Evolutionary conservation across 176 grass and related monocot species (phyloP).

Genomic region (Bothriochloa decipiens): DNA sequence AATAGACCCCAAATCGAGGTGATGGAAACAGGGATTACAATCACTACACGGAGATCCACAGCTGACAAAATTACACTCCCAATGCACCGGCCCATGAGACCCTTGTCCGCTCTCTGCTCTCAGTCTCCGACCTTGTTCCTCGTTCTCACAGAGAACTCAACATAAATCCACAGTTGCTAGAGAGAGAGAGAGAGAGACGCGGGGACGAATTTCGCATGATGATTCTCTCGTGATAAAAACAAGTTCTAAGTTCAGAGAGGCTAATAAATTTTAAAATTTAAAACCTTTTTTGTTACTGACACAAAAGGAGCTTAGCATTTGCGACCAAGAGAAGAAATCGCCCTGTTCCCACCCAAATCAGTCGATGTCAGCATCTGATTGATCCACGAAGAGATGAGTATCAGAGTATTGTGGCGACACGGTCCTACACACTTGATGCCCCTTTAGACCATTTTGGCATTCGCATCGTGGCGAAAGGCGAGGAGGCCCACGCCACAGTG

Average conservation of each 20-base stretch:
- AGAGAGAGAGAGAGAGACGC: no score
- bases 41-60: background rate
- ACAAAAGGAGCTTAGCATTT: background rate
- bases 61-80: background rate
- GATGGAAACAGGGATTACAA: background rate
- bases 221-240: background rate
- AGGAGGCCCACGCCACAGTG: slow-evolving; percentile 24
- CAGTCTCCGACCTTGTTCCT: background rate
- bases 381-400: background rate
- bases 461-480: background rate
- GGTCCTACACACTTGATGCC: slow-evolving; percentile 34
- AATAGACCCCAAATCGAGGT: background rate
- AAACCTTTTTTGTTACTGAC: background rate
- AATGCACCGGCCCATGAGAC: slow-evolving; percentile 46
- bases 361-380: slow-evolving; percentile 25
- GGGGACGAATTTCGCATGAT: no score
- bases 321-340: background rate
- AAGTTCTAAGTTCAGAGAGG: background rate
- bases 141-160: background rate
- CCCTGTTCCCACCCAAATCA: no score
- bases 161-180: background rate
- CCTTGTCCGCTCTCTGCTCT: background rate
- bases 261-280: background rate
- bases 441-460: slow-evolving; percentile 29
- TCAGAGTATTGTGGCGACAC: background rate